A percentile compares a stretch with the other conserved stretches of the same genome.
Evolutionary conservation across 441 rosid species (phyloP).

Genomic region (Lepidium campestre): DNA sequence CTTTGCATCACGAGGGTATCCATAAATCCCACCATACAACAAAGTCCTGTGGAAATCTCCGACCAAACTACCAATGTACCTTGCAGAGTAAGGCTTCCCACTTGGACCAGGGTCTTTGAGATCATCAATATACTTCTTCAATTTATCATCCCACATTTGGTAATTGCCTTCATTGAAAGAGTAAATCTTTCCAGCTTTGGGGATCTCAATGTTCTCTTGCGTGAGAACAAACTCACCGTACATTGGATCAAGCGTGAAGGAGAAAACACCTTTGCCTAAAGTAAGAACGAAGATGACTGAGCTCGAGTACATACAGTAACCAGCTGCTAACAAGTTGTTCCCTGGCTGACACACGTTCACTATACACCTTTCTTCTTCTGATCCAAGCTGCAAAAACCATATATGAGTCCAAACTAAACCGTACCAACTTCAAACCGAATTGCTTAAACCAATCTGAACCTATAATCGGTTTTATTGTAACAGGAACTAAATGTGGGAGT

Average conservation of each 20-base stretch:
- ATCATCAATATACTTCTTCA: conserved; percentile 83
- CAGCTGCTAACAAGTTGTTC: conserved; percentile 82
- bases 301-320: conserved; percentile 97
- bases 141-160: conserved; percentile 79
- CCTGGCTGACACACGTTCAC: conserved; percentile 96
- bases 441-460: not conserved
- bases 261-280: conserved; percentile 71
- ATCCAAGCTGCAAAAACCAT: conserved; percentile 50
- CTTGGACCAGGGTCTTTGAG: conserved; percentile 88
- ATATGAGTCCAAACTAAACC: not conserved
- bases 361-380: conserved; percentile 54
- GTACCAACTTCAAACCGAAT: not conserved
- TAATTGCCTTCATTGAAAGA: conserved; percentile 93
- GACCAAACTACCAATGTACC: conserved; percentile 91
- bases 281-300: conserved; percentile 79
- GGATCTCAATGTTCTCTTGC: conserved; percentile 75
- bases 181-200: conserved; percentile 77
- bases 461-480: not conserved
- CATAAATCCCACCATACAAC: conserved; percentile 85
- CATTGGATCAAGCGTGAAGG: conserved; percentile 90
- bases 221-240: conserved; percentile 89
- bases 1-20: conserved; percentile 84
- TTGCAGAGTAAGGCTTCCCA: conserved; percentile 84
- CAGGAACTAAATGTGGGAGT: not conserved
- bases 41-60: conserved; percentile 91